Base-by-base conservation (phyloP, 169 alveolate species). In the Eimeria necatrix region DNA sequence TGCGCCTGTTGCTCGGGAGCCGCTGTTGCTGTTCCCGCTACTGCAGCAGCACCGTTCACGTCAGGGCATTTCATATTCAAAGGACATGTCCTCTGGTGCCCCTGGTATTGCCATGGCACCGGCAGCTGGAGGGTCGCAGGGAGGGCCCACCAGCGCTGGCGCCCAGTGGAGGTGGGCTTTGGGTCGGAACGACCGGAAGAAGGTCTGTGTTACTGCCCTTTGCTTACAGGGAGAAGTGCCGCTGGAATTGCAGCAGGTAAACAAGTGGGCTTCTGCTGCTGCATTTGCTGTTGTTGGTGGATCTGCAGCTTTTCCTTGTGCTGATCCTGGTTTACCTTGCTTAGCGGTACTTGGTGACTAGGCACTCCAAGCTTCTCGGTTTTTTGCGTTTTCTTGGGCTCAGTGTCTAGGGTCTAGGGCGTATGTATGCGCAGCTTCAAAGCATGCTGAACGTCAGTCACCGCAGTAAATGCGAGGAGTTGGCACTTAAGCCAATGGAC, bases 381-480 rank as follows among this genome's bases (percentile, higher is more conserved):
- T 32, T 0, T 32, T 32, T 32, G 41, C 41, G 41, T 2, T 56
- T 41, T 73, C 22, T 70, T 26, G n/a, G 16, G 80, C 16, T 73
- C 12, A 73, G 83, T 51, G 26, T 48, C 49, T 48, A 8, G 84
- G 59, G 53, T 32, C 4, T 12, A 32, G 5, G 24, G 48, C 49
- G 4, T 22, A 60, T 48, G 9, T 48, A 4, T 22, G 90, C 76
- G 94, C 94, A 88, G 94, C 74, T 88, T 14, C 71, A 71, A 49
- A 73, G 87, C 24, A n/a, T 88, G 68, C 46, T 88, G 86, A 88
- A 88, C 86, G 94, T 88, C 60, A 88, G 94, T 73, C 94, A 88
- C 76, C 94, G 94, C 71, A 88, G 94, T 86, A 71, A 71, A 71
- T 88, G 94, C 56, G 94, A 88, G 51, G 94, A 88, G 46, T 56